Evolutionary conservation across 2,329 filamentous ascomycete genomes (phyloP), one percentile per base, ranked within the genome.

Genomic region (Penicillium sp.): DNA sequence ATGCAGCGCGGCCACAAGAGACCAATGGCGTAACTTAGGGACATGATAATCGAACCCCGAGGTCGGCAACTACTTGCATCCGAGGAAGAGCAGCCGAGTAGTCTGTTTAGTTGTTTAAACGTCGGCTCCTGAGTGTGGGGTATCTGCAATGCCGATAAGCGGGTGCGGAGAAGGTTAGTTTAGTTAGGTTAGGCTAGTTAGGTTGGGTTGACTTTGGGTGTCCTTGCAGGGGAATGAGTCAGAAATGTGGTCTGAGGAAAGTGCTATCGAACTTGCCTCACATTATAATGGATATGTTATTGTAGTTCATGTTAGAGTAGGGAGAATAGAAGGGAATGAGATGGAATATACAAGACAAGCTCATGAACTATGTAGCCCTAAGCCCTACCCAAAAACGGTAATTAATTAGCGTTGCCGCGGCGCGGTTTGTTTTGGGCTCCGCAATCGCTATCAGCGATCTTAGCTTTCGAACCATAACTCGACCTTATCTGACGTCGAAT

Each of bases 401-500:
- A 37, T 41, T 28, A 37, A 40, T 51, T 38, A 29, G 13, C 46
- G 56, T 59, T 57, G 51, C 56, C 55, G 45, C 46, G 58, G 58
- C 49, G 56, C 32, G 52, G 49, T 55, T 61, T 62, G 58, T 62
- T 62, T 59, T 48, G 47, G 40, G 40, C 35, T 43, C 46, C 24
- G 49, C 40, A 44, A 48, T 50, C 50, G 44, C 35, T 24, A 37
- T 37, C 35, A 9, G 9, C 9, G 24, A 26, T 26, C 24, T 26
- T 26, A 26, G 29, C 14, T 32, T 40, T 42, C 44, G 29, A 32
- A 16, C 18, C 32, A 44, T 43, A 41, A 24, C 32, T 49, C 10
- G 27, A 40, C 35, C 34, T 20, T 23, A 46, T 48, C 44, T 43
- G 51, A 52, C 51, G 44, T 48, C 46, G 42, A 22, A 18, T 42